Evolutionary conservation across 352 stramenopile genomes (phyloP).

Genomic region (Globisporangium echinulatum): DNA sequence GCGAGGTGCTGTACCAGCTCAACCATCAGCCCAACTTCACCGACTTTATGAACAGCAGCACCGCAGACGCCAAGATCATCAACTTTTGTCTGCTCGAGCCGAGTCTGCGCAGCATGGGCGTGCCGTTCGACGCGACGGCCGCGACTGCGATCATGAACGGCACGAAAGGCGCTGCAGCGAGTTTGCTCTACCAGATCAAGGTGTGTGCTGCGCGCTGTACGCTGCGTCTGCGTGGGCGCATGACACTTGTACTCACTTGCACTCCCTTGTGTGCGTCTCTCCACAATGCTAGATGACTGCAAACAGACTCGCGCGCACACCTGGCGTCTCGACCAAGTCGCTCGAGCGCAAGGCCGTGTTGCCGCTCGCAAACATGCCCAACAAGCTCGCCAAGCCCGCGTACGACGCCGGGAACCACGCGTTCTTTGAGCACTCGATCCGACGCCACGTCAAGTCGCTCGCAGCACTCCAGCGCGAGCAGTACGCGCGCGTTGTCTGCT

Average conservation of each 20-base stretch:
- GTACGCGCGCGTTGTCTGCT: conserved; percentile 15
- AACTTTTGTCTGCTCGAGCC: conserved; percentile 88
- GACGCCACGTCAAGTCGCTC: conserved; percentile 49
- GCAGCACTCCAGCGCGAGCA: conserved; percentile 41
- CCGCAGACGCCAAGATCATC: conserved; percentile 77
- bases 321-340: conserved; percentile 43
- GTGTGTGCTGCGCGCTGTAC: conserved; percentile 12
- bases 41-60: conserved; percentile 69
- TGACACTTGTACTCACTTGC: not conserved
- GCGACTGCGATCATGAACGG: conserved; percentile 82
- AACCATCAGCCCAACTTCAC: conserved; percentile 88
- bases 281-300: conserved; percentile 27
- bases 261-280: not conserved
- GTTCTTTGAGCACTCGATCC: conserved; percentile 66
- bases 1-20: conserved; percentile 75
- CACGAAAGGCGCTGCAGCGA: conserved; percentile 40
- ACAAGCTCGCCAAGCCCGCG: conserved; percentile 46
- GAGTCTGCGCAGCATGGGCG: conserved; percentile 54
- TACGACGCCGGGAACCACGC: conserved; percentile 52
- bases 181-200: conserved; percentile 88
- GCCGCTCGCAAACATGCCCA: conserved; percentile 54
- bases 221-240: too few species aligned
- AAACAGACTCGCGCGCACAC: conserved; percentile 33
- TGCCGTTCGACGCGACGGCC: conserved; percentile 73
- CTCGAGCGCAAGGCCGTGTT: conserved; percentile 37